Base-by-base conservation (phyloP, 2,329 filamentous ascomycete genomes). In the Triangularia verruculosa region DNA sequence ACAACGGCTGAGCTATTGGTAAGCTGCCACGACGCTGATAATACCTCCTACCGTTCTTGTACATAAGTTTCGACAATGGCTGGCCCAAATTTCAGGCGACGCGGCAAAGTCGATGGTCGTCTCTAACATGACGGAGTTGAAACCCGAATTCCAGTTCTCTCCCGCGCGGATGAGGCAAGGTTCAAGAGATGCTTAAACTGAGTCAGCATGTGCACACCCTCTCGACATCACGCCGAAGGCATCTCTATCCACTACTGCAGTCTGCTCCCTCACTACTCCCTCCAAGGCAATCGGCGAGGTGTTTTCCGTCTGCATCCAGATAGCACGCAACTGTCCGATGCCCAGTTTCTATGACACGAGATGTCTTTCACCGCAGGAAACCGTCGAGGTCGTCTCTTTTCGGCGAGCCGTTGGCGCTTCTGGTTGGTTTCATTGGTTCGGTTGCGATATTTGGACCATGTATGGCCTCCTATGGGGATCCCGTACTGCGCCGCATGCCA, bases 371-470 rank as follows among this genome's bases (percentile, higher is more conserved):
- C 30, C 30, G 30, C 13, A 32, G 30, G 30, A 32, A 12, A 7
- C 3, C 34, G 9, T 39, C 34, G 7, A 39, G 34, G 13, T 15
- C 17, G 34, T 39, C 34, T 28, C 34, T 3, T n/a, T 47, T 20
- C n/a, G 39, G n/a, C n/a, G 25, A 22, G 27, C 58, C 22, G 32
- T 59, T 63, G 57, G 32, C 13, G 7, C 7, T 24, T 11, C 4
- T 28, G 22, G 13, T 17, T 3, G 13, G 13, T 60, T 17, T 43
- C 43, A 67, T 67, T 67, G 65, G 65, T 30, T 22, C 54, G 34
- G 24, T 59, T 67, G 65, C 65, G 65, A 65, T 65, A 54, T 61
- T 62, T 57, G 59, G 60, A 63, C 53, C 52, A 43, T 39, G 51
- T 22, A 56, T 17, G 61, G 54, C 24, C 55, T 57, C 34, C 34